Conservation (phyloP, 2,329 filamentous ascomycete genomes). For the Microcyclospora pomicola region DNA sequence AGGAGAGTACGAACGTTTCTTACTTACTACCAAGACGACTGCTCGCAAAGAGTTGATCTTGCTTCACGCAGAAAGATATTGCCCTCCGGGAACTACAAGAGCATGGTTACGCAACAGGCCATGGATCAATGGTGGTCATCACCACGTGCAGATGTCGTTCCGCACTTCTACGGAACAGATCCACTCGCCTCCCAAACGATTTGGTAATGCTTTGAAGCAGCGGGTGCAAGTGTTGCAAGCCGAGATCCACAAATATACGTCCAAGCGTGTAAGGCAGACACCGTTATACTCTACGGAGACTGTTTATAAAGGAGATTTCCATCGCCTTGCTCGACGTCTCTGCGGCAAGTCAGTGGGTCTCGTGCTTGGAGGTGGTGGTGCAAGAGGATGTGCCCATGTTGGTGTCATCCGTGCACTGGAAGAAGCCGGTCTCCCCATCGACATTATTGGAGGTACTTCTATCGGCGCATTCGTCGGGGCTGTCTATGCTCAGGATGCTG, state of each 20-base stretch:
- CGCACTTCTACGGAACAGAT: conserved; percentile 61
- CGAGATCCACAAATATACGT: conserved; percentile 97
- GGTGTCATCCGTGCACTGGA: conserved; percentile 91
- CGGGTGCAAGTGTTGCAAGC: conserved; percentile 88
- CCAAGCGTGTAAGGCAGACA: conserved; percentile 73
- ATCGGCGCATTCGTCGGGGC: conserved; percentile 94
- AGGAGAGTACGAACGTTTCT: conserved; percentile 91
- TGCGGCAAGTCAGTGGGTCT: conserved; percentile 91
- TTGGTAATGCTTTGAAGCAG: conserved; percentile 78
- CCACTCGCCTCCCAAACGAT: conserved; percentile 60
- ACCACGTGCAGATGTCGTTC: conserved; percentile 93
- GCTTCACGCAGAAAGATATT: conserved; percentile 79
- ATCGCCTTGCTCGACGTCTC: conserved; percentile 74
- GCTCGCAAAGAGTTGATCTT: conserved; percentile 86
- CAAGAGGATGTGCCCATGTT: conserved; percentile 80
- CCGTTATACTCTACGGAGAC: conserved; percentile 84
- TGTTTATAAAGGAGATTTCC: conserved; percentile 92
- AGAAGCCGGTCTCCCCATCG: conserved; percentile 90
- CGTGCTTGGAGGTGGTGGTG: conserved; percentile 86
- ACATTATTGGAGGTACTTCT: conserved; percentile 88
- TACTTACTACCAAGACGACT: conserved; percentile 94
- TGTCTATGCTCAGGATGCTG: conserved; percentile 87
- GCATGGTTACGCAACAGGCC: conserved; percentile 79
- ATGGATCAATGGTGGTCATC: conserved; percentile 97
- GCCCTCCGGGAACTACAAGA: conserved; percentile 67